Conservation (phyloP, 768 basidiomycete genomes). For the Sistotremastrum suecicum region DNA sequence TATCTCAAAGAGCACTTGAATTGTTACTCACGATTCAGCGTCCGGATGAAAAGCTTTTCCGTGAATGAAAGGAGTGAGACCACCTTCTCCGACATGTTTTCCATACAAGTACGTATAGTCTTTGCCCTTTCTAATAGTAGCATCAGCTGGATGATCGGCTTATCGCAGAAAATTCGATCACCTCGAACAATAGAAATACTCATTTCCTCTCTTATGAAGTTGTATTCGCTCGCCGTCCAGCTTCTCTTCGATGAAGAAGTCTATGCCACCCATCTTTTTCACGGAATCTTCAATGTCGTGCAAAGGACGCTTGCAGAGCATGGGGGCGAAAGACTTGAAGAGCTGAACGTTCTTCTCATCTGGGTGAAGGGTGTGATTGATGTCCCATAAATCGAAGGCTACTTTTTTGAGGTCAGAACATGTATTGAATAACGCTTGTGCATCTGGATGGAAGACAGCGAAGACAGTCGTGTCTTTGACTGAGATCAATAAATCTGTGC, state of each 20-base stretch:
- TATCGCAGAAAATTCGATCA: slow-evolving; percentile 16
- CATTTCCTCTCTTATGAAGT: slow-evolving; percentile 80
- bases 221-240: slow-evolving; percentile 96
- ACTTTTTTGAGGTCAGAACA: slow-evolving; percentile 95
- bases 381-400: slow-evolving; percentile 77
- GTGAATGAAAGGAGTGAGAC: slow-evolving; percentile 79
- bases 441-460: slow-evolving; percentile 85
- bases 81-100: slow-evolving; percentile 64
- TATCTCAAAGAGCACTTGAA: background rate
- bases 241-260: slow-evolving; percentile 93
- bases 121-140: slow-evolving; percentile 58
- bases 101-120: slow-evolving; percentile 90
- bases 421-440: slow-evolving; percentile 87
- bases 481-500: slow-evolving; percentile 74
- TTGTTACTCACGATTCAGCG: slow-evolving; percentile 58
- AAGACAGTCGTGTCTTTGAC: slow-evolving; percentile 93
- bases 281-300: slow-evolving; percentile 72
- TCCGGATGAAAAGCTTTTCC: slow-evolving; percentile 50
- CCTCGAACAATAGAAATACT: slow-evolving; percentile 91
- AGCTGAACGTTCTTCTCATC: slow-evolving; percentile 78
- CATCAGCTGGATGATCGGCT: background rate
- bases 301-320: slow-evolving; percentile 85
- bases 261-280: slow-evolving; percentile 62
- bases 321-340: slow-evolving; percentile 82
- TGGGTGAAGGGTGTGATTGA: slow-evolving; percentile 23